phyloP scores from a whole-genome alignment of 768 basidiomycete species.

The Auriscalpium orientale region DNA sequence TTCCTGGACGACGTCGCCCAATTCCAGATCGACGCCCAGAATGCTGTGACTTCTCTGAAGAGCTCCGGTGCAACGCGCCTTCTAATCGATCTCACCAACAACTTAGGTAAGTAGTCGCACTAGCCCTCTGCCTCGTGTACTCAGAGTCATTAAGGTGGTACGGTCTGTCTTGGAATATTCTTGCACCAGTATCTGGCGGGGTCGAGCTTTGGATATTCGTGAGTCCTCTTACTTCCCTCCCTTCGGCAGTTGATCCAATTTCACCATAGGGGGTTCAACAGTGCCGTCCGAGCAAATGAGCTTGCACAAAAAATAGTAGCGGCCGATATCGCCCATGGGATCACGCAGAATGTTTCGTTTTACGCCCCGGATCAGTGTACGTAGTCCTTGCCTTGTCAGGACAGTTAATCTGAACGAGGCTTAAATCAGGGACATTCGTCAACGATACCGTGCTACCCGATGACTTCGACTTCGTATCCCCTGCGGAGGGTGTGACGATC shows the following conservation, averaged over 20 bases:
- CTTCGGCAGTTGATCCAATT: background rate
- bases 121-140: background rate
- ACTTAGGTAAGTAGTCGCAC: conserved; percentile 37
- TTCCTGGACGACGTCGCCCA: conserved; percentile 34
- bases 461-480: conserved; percentile 24
- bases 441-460: conserved; percentile 22
- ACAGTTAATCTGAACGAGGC: conserved; percentile 10
- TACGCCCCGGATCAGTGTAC: conserved; percentile 49
- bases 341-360: conserved; percentile 29
- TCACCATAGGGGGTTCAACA: conserved; percentile 44
- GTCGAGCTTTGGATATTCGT: conserved; percentile 43
- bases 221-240: conserved; percentile 15
- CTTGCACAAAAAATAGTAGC: conserved; percentile 54
- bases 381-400: conserved; percentile 7
- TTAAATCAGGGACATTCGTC: conserved; percentile 14
- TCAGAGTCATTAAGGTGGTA: conserved; percentile 33
- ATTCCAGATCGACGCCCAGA: conserved; percentile 45
- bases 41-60: conserved; percentile 39
- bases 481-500: conserved; percentile 19
- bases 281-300: conserved; percentile 43
- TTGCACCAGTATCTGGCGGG: conserved; percentile 51
- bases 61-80: conserved; percentile 40
- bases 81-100: conserved; percentile 54
- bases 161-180: conserved; percentile 55
- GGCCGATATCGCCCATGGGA: conserved; percentile 39